These are phyloP conservation scores for Nemania diffusa DNA, from an alignment of 2,329 filamentous ascomycete species.

Conservation along the genomic window DNA sequence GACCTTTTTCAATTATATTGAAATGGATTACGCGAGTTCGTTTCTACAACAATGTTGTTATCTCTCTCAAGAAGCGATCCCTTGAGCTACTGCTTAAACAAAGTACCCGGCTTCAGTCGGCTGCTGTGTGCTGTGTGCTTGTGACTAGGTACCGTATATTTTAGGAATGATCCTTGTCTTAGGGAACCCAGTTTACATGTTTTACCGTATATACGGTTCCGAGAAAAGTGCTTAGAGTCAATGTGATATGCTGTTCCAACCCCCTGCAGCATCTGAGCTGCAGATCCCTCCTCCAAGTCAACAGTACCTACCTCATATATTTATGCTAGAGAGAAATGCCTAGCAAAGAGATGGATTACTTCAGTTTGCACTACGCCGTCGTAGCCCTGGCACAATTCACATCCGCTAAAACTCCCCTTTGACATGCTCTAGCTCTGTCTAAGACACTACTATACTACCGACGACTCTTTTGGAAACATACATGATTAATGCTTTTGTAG, in stretches of 20 bases:
- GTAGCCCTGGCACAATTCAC: not conserved
- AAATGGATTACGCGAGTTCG: not conserved
- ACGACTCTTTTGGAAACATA: not conserved
- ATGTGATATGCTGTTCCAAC: not conserved
- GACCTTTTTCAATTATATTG: too few species aligned
- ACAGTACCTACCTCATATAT: not conserved
- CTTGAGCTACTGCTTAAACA: not conserved
- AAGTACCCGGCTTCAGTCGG: slow-evolving; percentile 13
- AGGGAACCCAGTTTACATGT: not conserved
- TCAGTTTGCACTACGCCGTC: not conserved
- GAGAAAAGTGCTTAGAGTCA: not conserved
- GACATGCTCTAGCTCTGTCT: not conserved
- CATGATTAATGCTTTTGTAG: slow-evolving; percentile 22
- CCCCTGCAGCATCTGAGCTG: not conserved
- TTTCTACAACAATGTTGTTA: slow-evolving; percentile 14
- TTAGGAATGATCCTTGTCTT: slow-evolving; percentile 4
- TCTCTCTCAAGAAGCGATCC: not conserved
- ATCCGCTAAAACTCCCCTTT: too few species aligned
- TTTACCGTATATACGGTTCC: not conserved
- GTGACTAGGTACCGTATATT: slow-evolving; percentile 4
- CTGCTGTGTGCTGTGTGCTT: slow-evolving; percentile 2
- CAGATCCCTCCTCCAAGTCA: slow-evolving; percentile 6
- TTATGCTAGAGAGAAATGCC: not conserved
- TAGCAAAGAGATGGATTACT: not conserved
- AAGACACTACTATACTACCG: slow-evolving; percentile 9